phyloP scores from a whole-genome alignment of 192 early-diverging fungal genomes.

The Kappamyces sp. region DNA sequence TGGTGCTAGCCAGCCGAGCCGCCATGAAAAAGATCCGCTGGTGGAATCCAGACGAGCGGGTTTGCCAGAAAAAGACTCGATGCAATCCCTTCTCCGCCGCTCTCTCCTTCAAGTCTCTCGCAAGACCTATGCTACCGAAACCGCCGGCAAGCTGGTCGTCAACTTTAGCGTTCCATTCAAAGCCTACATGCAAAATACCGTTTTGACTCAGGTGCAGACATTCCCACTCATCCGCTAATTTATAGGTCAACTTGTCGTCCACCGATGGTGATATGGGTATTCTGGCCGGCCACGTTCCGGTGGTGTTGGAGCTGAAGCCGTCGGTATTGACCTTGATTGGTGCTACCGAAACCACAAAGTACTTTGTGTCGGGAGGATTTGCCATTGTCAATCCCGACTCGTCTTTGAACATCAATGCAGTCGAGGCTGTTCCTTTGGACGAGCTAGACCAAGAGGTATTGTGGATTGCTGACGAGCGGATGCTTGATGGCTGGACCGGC shows the following conservation, averaged over 20 bases:
- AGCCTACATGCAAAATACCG: constrained; percentile 29
- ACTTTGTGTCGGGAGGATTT: constrained; percentile 95
- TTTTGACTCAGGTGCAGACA: background rate
- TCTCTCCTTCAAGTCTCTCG: no score
- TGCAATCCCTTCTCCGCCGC: no score
- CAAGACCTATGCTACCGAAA: constrained; percentile 69
- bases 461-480: background rate
- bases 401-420: constrained; percentile 91
- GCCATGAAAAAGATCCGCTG: no score
- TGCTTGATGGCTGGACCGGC: background rate
- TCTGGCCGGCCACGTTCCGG: constrained; percentile 95
- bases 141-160: constrained; percentile 73
- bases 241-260: constrained; percentile 86
- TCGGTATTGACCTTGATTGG: constrained; percentile 80
- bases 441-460: constrained; percentile 75
- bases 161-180: constrained; percentile 90
- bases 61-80: no score
- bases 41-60: no score
- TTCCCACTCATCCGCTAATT: background rate
- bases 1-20: no score
- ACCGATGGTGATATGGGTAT: constrained; percentile 97
- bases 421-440: constrained; percentile 86
- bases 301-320: constrained; percentile 90
- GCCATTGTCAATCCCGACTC: constrained; percentile 96
- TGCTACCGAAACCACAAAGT: constrained; percentile 73